A percentile compares a stretch with the other conserved stretches of the same genome.
Evolutionary conservation across 768 basidiomycete species (phyloP).

Genomic region (Suillus paluster): DNA sequence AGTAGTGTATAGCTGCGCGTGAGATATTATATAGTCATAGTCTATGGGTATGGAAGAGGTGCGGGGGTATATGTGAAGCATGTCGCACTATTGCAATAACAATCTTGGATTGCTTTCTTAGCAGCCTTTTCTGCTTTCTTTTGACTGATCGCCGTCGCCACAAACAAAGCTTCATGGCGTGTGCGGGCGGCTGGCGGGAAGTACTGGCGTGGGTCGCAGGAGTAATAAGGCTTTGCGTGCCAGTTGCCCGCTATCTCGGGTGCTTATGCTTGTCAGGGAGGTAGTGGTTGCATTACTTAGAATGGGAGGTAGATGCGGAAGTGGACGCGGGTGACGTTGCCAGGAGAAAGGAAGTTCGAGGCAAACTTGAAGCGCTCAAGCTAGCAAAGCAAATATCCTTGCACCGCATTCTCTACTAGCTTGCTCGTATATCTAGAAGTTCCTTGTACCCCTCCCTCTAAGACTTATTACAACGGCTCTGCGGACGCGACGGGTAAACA

Average conservation of each 20-base stretch:
- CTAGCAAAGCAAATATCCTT: no score
- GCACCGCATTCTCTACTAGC: no score
- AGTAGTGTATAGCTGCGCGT: background rate
- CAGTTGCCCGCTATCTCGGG: slow-evolving; percentile 32
- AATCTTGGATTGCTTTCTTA: slow-evolving; percentile 21
- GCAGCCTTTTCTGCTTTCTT: slow-evolving; percentile 42
- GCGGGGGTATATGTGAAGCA: background rate
- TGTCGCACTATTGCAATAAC: slow-evolving; percentile 14
- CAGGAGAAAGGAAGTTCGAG: slow-evolving; percentile 42
- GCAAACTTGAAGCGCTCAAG: no score
- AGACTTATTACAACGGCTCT: no score
- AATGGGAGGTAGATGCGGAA: slow-evolving; percentile 52
- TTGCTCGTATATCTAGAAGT: no score
- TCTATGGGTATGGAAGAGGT: slow-evolving; percentile 1
- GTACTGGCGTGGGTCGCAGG: slow-evolving; percentile 67
- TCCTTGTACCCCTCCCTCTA: no score
- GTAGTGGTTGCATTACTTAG: slow-evolving; percentile 50
- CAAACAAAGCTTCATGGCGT: slow-evolving; percentile 73
- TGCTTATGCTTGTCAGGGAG: slow-evolving; percentile 44
- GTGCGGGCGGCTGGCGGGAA: slow-evolving; percentile 61
- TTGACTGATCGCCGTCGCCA: slow-evolving; percentile 56
- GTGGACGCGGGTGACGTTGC: slow-evolving; percentile 41
- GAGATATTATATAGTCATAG: slow-evolving; percentile 1
- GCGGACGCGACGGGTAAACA: no score
- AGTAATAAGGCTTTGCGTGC: slow-evolving; percentile 35